phyloP scores from a whole-genome alignment of 2,329 filamentous ascomycete genomes.

The Pseudogymnoascus sp. region DNA sequence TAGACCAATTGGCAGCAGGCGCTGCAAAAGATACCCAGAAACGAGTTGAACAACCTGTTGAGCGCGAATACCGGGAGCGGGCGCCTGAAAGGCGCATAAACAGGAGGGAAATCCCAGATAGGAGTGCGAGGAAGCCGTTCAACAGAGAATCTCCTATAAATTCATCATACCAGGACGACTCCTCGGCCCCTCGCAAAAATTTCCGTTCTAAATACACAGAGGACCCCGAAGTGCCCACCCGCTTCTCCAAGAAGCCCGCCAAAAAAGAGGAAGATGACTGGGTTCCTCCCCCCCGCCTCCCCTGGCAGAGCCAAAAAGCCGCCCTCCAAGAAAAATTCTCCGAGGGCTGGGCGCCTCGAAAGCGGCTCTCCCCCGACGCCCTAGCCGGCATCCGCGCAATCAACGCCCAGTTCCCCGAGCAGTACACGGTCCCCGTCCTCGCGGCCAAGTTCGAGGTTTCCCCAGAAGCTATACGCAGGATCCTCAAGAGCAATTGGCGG shows the following conservation, averaged over 20 bases:
- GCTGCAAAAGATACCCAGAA: not conserved
- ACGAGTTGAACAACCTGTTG: not conserved
- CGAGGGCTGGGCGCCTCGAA: slow-evolving; percentile 72
- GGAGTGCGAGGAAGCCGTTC: not conserved
- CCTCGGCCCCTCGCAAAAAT: not conserved
- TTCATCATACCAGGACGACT: not conserved
- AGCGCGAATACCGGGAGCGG: not conserved
- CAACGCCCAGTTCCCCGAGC: slow-evolving; percentile 65
- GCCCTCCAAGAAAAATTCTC: slow-evolving; percentile 71
- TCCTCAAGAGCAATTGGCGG: slow-evolving; percentile 71
- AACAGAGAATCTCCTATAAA: not conserved
- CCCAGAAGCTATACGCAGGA: slow-evolving; percentile 76
- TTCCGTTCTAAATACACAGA: not conserved
- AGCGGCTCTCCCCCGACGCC: slow-evolving; percentile 84
- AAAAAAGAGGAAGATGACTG: slow-evolving; percentile 13
- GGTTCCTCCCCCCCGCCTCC: slow-evolving; percentile 30
- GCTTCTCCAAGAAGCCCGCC: not conserved
- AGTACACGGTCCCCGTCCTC: slow-evolving; percentile 66
- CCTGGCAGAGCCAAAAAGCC: slow-evolving; percentile 70
- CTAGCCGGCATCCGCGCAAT: slow-evolving; percentile 82
- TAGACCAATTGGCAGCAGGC: slow-evolving; percentile 3
- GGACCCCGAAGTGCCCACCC: not conserved
- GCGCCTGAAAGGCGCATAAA: not conserved
- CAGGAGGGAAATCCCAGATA: not conserved
- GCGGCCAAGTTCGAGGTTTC: slow-evolving; percentile 78